These are phyloP conservation scores for Bruguiera hainesii DNA, from an alignment of 441 rosid genomes.

Conservation along the genomic window DNA sequence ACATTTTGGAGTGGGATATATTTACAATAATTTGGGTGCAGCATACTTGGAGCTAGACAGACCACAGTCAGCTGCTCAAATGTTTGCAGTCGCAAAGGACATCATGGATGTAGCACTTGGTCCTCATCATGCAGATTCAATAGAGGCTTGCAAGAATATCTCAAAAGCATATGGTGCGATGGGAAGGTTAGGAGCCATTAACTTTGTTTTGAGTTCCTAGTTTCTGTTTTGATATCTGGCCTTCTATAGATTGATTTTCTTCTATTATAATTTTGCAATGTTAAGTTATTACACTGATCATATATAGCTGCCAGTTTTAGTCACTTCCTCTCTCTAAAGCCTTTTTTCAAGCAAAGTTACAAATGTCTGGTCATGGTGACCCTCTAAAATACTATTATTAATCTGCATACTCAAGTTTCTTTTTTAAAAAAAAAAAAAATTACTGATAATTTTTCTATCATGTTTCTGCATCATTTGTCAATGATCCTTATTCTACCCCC, in stretches of 20 bases:
- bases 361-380: too few relatives aligned
- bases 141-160: slow-evolving; percentile 89
- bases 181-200: slow-evolving; percentile 62
- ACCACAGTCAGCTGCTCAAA: slow-evolving; percentile 91
- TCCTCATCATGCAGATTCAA: slow-evolving; percentile 81
- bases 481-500: background rate
- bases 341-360: slow-evolving; percentile 8
- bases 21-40: slow-evolving; percentile 89
- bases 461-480: background rate
- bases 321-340: slow-evolving; percentile 1
- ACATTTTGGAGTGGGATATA: slow-evolving; percentile 90
- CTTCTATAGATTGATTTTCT: background rate
- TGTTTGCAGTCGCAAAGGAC: slow-evolving; percentile 91
- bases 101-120: slow-evolving; percentile 92
- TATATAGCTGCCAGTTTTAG: background rate
- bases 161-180: slow-evolving; percentile 76
- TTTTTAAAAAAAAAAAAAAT: too few relatives aligned
- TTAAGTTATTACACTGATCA: background rate
- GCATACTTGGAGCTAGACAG: slow-evolving; percentile 89
- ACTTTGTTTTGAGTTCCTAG: background rate
- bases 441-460: too few relatives aligned
- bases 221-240: slow-evolving; percentile 5
- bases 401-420: too few relatives aligned
- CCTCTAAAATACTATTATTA: background rate
- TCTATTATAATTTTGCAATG: slow-evolving; percentile 11